Base-by-base conservation (phyloP, 495 filamentous ascomycete genomes). In the Talaromyces stipitatus region DNA sequence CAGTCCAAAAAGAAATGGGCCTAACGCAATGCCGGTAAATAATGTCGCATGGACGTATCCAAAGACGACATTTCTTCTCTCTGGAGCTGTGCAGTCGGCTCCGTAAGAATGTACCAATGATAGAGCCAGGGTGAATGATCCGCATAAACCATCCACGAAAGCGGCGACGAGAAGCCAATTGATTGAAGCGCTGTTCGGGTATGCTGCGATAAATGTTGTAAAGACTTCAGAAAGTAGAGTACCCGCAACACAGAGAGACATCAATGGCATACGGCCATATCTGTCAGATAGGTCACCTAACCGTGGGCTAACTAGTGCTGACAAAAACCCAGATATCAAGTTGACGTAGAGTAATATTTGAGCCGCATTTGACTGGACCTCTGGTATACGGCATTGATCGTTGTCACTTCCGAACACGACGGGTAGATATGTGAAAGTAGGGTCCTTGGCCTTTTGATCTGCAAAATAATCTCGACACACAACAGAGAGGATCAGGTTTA, bases 201-300 rank as follows among this genome's bases (percentile, higher is more conserved):
- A 89, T 59, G 78, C 87, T 36, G 82, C 89, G 12, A 91, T 83
- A 5, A 91, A 60, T 30, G 94, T 86, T 26, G 87, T 89, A 52
- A 94, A 81, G 36, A 85, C 64, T 67, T 97, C 94, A 45, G 72
- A 78, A 1, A 82, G 48, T 0, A 96, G 74, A 38, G 83, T 80
- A 8, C 90, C 91, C 2, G 81, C 65, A 11, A 85, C 85, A 22
- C 82, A 79, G 29, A 89, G 61, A 12, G 85, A 78, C 54, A 97
- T 82, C 33, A 96, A 64, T 16, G 65, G 75, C 45, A 84, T 89
- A 47, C 94, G 82, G 2, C 94, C 94, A 71, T 91, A 89, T 5
- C 89, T 85, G 74, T 98, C 94, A 2, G 92, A 97, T 20, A 96
- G 70, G 0, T 85, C 79, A 2, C 94, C 94, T 4, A 98, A 68